These are phyloP conservation scores for Sugiyamaella pinicola DNA, from an alignment of 1,139 yeast species.

Conservation along the genomic window DNA sequence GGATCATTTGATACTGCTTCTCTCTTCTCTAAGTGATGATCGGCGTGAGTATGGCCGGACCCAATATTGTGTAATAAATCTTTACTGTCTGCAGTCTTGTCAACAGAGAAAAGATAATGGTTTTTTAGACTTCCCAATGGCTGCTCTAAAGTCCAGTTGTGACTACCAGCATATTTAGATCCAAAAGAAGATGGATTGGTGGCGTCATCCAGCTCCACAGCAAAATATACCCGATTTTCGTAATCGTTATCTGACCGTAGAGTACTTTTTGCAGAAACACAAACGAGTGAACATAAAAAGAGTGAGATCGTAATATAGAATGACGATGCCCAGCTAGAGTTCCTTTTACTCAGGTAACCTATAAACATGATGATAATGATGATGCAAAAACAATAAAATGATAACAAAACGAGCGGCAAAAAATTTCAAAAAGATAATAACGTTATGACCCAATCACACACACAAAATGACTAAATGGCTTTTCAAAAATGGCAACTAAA, in stretches of 20 bases:
- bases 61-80: conserved; percentile 27
- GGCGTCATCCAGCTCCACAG: conserved; percentile 35
- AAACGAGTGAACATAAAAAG: neutral
- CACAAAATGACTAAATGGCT: neutral
- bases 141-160: conserved; percentile 40
- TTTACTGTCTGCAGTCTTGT: conserved; percentile 25
- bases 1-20: neutral
- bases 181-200: conserved; percentile 24
- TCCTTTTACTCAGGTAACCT: neutral
- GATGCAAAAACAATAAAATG: neutral
- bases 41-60: conserved; percentile 13
- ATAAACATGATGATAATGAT: neutral
- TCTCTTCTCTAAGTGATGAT: conserved; percentile 5
- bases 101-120: conserved; percentile 41
- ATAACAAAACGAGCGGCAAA: neutral
- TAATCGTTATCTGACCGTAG: conserved; percentile 27
- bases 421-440: neutral
- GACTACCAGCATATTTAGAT: conserved; percentile 21
- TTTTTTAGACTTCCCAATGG: conserved; percentile 37
- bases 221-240: conserved; percentile 36
- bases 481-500: neutral
- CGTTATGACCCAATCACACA: neutral
- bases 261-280: neutral
- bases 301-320: neutral
- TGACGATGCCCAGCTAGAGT: neutral